Conservation (phyloP, 345 rosid genomes). For the Pseudoturritis turrita region DNA sequence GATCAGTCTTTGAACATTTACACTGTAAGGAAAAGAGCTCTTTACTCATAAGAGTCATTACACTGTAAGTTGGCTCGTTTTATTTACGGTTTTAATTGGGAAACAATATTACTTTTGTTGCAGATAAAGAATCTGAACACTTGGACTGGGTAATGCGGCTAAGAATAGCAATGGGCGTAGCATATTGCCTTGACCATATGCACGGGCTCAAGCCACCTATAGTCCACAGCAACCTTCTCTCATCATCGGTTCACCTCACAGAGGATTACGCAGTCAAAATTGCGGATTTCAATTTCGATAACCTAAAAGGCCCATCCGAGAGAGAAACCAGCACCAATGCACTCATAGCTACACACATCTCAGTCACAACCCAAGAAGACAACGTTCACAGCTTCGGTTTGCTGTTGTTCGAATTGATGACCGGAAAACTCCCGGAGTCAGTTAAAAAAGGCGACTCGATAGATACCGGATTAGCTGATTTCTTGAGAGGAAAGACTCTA, state of each 20-base stretch:
- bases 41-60: neutral
- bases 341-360: conserved; percentile 21
- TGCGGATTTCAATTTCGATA: conserved; percentile 60
- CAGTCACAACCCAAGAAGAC: conserved; percentile 23
- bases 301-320: conserved; percentile 30
- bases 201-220: conserved; percentile 73
- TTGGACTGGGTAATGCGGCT: conserved; percentile 80
- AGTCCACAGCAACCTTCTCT: conserved; percentile 50
- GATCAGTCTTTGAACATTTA: conserved; percentile 91
- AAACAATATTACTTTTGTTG: conserved; percentile 12
- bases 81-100: neutral
- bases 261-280: conserved; percentile 88
- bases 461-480: conserved; percentile 32
- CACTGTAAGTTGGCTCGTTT: neutral
- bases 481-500: conserved; percentile 34
- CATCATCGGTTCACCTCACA: conserved; percentile 61
- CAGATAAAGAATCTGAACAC: conserved; percentile 89
- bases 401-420: conserved; percentile 64
- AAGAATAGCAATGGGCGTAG: conserved; percentile 80
- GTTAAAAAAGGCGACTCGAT: conserved; percentile 39
- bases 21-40: conserved; percentile 53
- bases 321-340: conserved; percentile 28
- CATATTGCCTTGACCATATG: conserved; percentile 89
- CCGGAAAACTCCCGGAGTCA: conserved; percentile 60
- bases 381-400: conserved; percentile 69